These are phyloP conservation scores for Aspergillus steynii DNA, from an alignment of 495 filamentous ascomycete species.

Conservation along the genomic window DNA sequence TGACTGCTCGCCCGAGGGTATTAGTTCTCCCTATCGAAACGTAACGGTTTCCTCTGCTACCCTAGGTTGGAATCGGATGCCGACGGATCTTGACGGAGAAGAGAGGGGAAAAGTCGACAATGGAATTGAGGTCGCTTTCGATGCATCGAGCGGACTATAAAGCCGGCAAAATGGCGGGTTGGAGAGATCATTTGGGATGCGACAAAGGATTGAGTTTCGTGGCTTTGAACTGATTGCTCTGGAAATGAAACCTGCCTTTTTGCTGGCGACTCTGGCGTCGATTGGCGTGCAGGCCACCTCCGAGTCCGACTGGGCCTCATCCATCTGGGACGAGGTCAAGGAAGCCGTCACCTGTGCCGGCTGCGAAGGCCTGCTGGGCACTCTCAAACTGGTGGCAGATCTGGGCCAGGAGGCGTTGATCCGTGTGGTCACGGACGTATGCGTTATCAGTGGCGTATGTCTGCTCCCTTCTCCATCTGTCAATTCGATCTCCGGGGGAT, in stretches of 20 bases:
- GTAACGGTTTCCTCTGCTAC: not conserved
- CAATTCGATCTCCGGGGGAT: not conserved
- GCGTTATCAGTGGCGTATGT: constrained; percentile 43
- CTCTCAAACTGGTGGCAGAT: constrained; percentile 45
- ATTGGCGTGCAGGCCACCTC: not conserved
- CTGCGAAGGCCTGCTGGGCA: constrained; percentile 47
- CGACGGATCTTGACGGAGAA: not conserved
- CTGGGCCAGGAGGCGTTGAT: constrained; percentile 45
- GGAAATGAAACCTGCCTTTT: constrained; percentile 3
- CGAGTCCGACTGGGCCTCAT: constrained; percentile 15
- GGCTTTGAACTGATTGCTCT: not conserved
- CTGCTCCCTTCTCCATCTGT: not conserved
- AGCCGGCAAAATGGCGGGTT: not conserved
- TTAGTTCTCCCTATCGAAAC: not conserved
- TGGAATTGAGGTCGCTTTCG: no score
- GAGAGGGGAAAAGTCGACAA: not conserved
- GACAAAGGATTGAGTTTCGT: not conserved
- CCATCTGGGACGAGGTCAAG: constrained; percentile 40
- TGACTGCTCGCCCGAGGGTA: not conserved
- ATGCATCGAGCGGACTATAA: not conserved
- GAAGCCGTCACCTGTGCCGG: constrained; percentile 44
- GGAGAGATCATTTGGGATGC: not conserved
- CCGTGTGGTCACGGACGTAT: constrained; percentile 43
- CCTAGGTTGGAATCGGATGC: not conserved
- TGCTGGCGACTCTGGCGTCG: constrained; percentile 4